A percentile compares a stretch with the other conserved stretches of the same genome.
phyloP scores from a whole-genome alignment of 2,329 filamentous ascomycete species.

The Sarocladium strictum region DNA sequence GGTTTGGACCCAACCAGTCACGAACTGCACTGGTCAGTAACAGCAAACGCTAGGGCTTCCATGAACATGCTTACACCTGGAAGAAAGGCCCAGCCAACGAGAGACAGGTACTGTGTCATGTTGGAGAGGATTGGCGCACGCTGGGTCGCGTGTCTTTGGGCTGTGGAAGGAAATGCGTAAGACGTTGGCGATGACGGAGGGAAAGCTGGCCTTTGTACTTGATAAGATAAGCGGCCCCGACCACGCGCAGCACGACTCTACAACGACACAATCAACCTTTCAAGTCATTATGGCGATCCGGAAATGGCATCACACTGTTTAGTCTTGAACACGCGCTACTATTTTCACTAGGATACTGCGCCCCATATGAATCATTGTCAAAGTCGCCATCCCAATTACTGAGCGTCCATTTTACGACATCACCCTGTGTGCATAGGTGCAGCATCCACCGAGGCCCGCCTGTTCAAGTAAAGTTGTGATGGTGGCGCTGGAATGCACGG shows the following conservation, averaged over 20 bases:
- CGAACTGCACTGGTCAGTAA: conserved; percentile 54
- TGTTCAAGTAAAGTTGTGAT: too few species aligned
- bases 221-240: conserved; percentile 7
- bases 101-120: conserved; percentile 48
- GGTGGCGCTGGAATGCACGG: not conserved
- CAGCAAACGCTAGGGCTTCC: conserved; percentile 1
- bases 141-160: conserved; percentile 11
- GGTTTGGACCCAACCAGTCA: conserved; percentile 69
- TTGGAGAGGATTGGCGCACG: conserved; percentile 14
- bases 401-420: too few species aligned
- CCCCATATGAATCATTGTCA: too few species aligned
- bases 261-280: too few species aligned
- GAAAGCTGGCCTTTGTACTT: not conserved
- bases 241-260: too few species aligned
- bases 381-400: too few species aligned
- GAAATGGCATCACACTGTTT: too few species aligned
- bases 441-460: too few species aligned
- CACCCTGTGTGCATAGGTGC: too few species aligned
- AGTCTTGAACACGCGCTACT: too few species aligned
- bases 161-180: not conserved
- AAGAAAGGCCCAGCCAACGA: conserved; percentile 52
- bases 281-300: too few species aligned
- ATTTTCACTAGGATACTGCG: too few species aligned
- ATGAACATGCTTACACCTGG: conserved; percentile 37
- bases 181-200: not conserved